phyloP scores from a whole-genome alignment of 495 filamentous ascomycete species.

The Achaetomiella virescens region DNA sequence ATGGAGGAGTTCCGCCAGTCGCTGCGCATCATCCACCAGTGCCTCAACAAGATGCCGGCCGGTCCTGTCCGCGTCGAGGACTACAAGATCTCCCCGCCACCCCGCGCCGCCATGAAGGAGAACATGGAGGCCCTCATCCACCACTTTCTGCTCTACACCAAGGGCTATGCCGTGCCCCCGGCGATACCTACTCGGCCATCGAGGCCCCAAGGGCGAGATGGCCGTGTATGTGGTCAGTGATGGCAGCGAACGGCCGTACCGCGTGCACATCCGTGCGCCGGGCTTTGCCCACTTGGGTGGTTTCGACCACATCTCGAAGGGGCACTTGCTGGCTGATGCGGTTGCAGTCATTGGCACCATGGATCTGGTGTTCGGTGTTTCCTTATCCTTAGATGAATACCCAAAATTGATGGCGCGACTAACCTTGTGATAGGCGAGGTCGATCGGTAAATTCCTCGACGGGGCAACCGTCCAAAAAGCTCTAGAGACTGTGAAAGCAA shows the following conservation, averaged over 20 bases:
- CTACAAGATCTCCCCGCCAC: constrained; percentile 97
- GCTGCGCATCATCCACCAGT: constrained; percentile 96
- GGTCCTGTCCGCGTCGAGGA: constrained; percentile 93
- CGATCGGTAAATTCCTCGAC: constrained; percentile 35
- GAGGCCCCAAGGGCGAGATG: constrained; percentile 99
- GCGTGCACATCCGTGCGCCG: constrained; percentile 94
- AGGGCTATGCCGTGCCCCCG: constrained; percentile 96
- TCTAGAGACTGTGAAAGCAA: not conserved
- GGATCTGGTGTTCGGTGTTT: constrained; percentile 67
- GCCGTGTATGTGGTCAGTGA: constrained; percentile 96
- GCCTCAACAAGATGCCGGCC: constrained; percentile 96
- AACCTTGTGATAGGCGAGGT: constrained; percentile 37
- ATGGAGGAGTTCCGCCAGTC: constrained; percentile 99
- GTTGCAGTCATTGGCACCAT: constrained; percentile 95
- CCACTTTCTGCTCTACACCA: constrained; percentile 97
- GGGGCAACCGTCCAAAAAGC: constrained; percentile 5
- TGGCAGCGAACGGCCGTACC: constrained; percentile 90
- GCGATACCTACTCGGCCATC: constrained; percentile 95
- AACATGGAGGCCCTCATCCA: constrained; percentile 99
- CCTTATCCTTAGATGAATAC: not conserved
- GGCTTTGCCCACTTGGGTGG: constrained; percentile 93
- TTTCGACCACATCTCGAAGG: constrained; percentile 87
- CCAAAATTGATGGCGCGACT: not conserved
- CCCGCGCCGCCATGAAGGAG: constrained; percentile 98
- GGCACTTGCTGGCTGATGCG: constrained; percentile 92